Evolutionary conservation across 148 eudicot genomes (phyloP).

Genomic region (Gaultheria prostrata): DNA sequence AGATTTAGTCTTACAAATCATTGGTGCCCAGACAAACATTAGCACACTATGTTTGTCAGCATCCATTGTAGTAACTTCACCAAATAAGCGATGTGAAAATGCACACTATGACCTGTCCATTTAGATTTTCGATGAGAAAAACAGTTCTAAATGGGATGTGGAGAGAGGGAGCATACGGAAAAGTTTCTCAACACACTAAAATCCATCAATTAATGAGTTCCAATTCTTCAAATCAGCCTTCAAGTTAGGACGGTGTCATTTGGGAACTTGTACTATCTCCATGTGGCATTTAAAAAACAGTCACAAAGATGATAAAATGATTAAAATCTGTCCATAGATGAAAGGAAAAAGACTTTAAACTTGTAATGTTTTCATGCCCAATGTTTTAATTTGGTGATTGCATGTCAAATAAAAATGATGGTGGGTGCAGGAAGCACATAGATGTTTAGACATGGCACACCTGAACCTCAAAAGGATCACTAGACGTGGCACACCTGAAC

Average conservation of each 20-base stretch:
- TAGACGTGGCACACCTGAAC: too few species aligned
- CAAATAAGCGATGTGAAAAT: too few species aligned
- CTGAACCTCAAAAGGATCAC: constrained; percentile 94
- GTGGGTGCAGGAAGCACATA: neutral
- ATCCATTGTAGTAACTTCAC: too few species aligned
- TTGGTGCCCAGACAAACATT: too few species aligned
- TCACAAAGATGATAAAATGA: constrained; percentile 2
- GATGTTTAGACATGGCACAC: constrained; percentile 28
- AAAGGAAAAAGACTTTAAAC: neutral
- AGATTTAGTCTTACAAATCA: too few species aligned
- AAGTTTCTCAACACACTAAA: neutral
- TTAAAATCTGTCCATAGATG: neutral
- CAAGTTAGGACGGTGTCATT: neutral
- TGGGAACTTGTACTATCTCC: neutral
- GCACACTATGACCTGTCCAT: too few species aligned
- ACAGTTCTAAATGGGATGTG: neutral
- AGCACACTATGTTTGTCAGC: too few species aligned
- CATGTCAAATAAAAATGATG: neutral
- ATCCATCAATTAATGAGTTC: neutral
- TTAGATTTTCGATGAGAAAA: neutral
- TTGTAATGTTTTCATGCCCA: neutral
- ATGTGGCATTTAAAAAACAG: neutral
- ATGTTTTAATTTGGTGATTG: neutral
- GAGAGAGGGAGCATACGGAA: neutral
- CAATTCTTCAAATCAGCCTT: neutral